Percentiles rank a stretch among this genome's conserved stretches.
phyloP scores from a whole-genome alignment of 2,329 filamentous ascomycete species.

The Aspergillus felis region DNA sequence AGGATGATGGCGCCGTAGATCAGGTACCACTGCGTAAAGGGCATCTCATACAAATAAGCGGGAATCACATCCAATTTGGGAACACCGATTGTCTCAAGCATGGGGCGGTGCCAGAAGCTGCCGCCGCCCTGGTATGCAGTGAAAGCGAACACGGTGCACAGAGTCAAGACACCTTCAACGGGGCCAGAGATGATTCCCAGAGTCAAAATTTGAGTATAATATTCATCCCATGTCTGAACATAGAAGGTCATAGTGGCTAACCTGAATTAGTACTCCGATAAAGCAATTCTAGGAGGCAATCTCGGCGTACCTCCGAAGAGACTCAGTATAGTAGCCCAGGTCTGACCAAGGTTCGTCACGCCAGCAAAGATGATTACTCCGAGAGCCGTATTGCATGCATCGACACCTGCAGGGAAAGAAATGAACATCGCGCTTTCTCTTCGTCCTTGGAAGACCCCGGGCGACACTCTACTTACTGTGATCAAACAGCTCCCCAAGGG shows the following conservation, averaged over 20 bases:
- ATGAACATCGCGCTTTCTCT: neutral
- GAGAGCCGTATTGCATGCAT: conserved; percentile 92
- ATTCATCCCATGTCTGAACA: conserved; percentile 98
- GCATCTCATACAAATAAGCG: conserved; percentile 66
- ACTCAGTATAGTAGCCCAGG: conserved; percentile 79
- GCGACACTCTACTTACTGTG: conserved; percentile 57
- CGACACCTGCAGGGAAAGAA: conserved; percentile 55
- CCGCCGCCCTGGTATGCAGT: conserved; percentile 83
- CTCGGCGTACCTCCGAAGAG: conserved; percentile 72
- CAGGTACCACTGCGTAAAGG: conserved; percentile 91
- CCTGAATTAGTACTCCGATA: neutral
- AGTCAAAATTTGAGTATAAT: conserved; percentile 93
- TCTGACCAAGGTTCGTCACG: conserved; percentile 87
- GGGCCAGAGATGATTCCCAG: conserved; percentile 90
- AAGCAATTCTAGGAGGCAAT: neutral
- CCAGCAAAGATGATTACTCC: conserved; percentile 89
- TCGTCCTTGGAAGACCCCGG: neutral
- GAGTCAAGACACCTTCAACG: conserved; percentile 85
- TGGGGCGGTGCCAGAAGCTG: conserved; percentile 86
- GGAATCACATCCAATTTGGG: conserved; percentile 63
- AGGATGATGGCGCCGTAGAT: conserved; percentile 78
- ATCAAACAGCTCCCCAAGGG: conserved; percentile 93
- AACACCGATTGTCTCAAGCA: conserved; percentile 69
- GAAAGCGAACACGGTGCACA: conserved; percentile 75
- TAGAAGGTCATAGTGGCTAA: conserved; percentile 90